Base-by-base conservation (phyloP, 805 yeast genomes). In the Yarrowia hollandica region DNA sequence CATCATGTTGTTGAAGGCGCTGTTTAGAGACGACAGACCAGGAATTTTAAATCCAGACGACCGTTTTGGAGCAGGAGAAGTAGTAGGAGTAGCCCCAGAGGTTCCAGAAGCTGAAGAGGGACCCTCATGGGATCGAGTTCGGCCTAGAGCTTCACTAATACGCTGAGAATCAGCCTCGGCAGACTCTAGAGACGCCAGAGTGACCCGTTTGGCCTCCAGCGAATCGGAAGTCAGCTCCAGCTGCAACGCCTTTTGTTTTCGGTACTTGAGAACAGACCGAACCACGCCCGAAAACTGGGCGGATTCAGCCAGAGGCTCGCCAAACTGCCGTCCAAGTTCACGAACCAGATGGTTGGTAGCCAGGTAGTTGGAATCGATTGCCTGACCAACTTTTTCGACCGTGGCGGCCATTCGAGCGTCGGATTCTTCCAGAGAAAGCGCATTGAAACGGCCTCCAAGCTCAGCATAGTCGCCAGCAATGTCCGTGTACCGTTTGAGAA, bases 321-420 rank as follows among this genome's bases (percentile, higher is more conserved):
- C 77, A 65, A 84, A 84, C 59, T 82, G 81, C 1, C 82, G 77
- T 55, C 81, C 82, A 52, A 85, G 70, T 33, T 79, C 79, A 11
- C 76, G 71, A 4, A 82, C 79, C 10, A 85, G 74, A 1, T 78
- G 68, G 65, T 82, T 75, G 62, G 83, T 73, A n/a, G 82, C 68
- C 62, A 82, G 69, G 67, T 76, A 77, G 44, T 75, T 60, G 72
- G 79, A 80, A 70, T 94, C 98, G 63, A 88, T 84, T 1, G 90
- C 86, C 67, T 88, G 90, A 1, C 98, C 97, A 25, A 90, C 81
- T 62, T 83, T 82, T 68, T 94, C 98, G 62, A 89, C 78, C 2
- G 83, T 76, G 3, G 82, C 67, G 1, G 94, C 76, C 39, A 76
- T 65, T 4, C 65, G 60, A 10, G 69, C 67, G 23, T 67, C 64